Conservation (phyloP, 2,329 filamentous ascomycete genomes). For the Fusarium mundagurra region DNA sequence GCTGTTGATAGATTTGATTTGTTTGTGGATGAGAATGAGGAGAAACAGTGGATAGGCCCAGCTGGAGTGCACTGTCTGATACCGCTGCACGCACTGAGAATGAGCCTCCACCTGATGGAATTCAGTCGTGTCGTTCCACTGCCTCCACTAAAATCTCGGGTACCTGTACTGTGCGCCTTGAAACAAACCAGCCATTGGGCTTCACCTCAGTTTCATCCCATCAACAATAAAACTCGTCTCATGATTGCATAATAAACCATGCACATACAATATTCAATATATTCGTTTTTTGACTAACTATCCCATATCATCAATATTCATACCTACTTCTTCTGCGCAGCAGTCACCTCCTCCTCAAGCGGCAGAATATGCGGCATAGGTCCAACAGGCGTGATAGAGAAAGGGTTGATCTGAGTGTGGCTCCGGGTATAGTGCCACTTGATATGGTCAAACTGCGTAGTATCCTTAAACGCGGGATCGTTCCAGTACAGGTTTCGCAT, state of each 20-base stretch:
- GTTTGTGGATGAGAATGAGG: constrained; percentile 16
- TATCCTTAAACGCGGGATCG: constrained; percentile 77
- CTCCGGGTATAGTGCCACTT: constrained; percentile 77
- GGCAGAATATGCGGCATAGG: constrained; percentile 84
- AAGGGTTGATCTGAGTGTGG: constrained; percentile 73
- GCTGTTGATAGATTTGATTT: background rate
- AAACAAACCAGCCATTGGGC: constrained; percentile 3
- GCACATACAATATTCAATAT: background rate
- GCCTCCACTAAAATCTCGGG: constrained; percentile 18
- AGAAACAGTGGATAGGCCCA: constrained; percentile 1
- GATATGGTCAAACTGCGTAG: constrained; percentile 94
- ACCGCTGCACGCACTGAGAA: constrained; percentile 13
- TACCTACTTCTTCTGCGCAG: constrained; percentile 49
- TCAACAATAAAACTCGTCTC: constrained; percentile 3
- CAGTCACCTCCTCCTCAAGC: constrained; percentile 79
- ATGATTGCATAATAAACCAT: constrained; percentile 1
- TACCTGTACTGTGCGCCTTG: constrained; percentile 3
- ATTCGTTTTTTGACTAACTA: background rate
- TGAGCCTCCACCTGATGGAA: constrained; percentile 5
- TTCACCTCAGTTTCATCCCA: constrained; percentile 22
- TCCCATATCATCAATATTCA: background rate
- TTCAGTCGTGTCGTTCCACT: background rate
- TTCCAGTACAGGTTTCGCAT: constrained; percentile 88
- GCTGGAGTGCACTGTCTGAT: constrained; percentile 9
- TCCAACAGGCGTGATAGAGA: constrained; percentile 83